Evolutionary conservation across 257 asterid species (phyloP).

Genomic region (Solanum piurae): DNA sequence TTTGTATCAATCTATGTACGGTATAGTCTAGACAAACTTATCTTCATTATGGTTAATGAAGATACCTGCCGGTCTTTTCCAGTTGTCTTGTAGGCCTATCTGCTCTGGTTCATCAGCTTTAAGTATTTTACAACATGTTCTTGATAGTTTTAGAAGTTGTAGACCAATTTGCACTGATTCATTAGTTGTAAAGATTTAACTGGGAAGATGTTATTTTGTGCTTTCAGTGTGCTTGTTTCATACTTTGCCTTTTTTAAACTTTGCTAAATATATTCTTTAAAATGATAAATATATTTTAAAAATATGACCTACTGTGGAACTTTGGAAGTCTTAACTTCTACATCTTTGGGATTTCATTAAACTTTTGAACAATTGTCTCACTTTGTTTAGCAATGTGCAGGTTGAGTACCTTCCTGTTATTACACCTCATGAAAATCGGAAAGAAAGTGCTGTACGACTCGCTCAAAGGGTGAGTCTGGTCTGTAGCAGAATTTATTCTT

Average conservation of each 20-base stretch:
- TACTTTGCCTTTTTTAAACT: not conserved
- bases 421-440: slow-evolving; percentile 55
- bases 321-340: not conserved
- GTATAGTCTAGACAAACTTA: not conserved
- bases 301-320: not conserved
- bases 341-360: not conserved
- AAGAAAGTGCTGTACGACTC: slow-evolving; percentile 61
- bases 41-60: not conserved
- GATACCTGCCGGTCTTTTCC: not conserved
- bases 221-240: not conserved
- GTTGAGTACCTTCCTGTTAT: slow-evolving; percentile 93
- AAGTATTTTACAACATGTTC: not conserved
- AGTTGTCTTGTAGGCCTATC: not conserved
- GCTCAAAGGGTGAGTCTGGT: slow-evolving; percentile 64
- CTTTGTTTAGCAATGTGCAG: slow-evolving; percentile 17
- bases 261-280: not conserved
- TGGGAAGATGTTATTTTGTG: not conserved
- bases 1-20: not conserved
- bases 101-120: not conserved
- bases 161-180: not conserved
- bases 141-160: not conserved
- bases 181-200: not conserved
- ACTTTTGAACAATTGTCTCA: not conserved
- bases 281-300: not conserved
- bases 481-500: not conserved